Evolutionary conservation across 202 grass and related monocot species (phyloP).

Genomic region (Elaeis oleifera): DNA sequence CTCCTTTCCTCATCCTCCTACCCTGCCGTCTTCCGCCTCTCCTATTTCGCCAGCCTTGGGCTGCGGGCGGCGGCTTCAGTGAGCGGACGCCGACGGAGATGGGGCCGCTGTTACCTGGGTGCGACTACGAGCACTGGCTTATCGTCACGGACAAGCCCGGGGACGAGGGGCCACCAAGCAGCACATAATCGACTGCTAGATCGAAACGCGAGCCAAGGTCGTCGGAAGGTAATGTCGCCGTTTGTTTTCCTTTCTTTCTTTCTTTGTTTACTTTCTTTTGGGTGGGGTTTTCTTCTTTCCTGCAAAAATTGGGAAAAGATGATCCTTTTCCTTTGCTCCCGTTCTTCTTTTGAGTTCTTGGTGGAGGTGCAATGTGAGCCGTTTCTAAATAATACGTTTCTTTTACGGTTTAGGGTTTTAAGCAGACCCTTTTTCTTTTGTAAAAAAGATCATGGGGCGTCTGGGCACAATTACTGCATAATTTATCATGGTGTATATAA

Average conservation of each 20-base stretch:
- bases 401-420: no score
- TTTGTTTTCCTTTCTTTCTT: neutral
- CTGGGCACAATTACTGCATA: no score
- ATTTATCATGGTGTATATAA: no score
- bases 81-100: conserved; percentile 63
- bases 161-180: conserved; percentile 58
- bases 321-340: neutral
- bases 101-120: conserved; percentile 76
- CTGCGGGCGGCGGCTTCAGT: conserved; percentile 26
- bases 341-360: neutral
- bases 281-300: no score
- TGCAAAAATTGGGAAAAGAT: no score
- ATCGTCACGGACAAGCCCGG: conserved; percentile 97
- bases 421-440: no score
- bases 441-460: no score
- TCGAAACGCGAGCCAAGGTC: conserved; percentile 74
- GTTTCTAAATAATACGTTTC: no score
- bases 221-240: conserved; percentile 49
- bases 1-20: no score
- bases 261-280: neutral
- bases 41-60: neutral
- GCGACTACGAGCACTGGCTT: conserved; percentile 94
- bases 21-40: no score
- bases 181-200: conserved; percentile 87
- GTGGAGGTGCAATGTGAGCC: neutral